phyloP scores from a whole-genome alignment of 75 land plant species.

The Pinus albicaulis region DNA sequence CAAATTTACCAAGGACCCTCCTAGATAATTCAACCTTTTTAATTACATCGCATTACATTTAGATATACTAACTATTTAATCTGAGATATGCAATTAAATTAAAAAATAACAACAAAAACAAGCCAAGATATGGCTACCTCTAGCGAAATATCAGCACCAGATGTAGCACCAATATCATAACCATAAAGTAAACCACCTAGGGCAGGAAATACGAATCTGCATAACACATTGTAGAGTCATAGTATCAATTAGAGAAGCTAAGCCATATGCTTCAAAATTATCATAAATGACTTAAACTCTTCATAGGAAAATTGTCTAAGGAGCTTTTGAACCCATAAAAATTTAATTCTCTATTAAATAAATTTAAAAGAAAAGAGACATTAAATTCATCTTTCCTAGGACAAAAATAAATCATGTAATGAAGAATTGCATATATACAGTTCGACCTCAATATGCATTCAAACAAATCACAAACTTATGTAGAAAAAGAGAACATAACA shows the following conservation, averaged over 20 bases:
- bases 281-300: background rate
- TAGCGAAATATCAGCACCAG: constrained; percentile 77
- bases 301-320: background rate
- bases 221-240: background rate
- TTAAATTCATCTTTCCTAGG: too few species aligned
- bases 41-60: background rate
- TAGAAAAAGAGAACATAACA: too few species aligned
- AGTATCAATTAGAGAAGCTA: background rate
- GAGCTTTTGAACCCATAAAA: too few species aligned
- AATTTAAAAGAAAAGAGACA: too few species aligned
- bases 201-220: constrained; percentile 92
- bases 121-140: constrained; percentile 31
- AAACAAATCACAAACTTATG: too few species aligned
- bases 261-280: background rate
- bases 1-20: too few species aligned
- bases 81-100: background rate
- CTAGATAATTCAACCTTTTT: background rate
- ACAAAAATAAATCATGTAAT: too few species aligned
- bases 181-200: constrained; percentile 93
- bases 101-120: background rate
- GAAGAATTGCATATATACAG: too few species aligned
- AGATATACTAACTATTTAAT: background rate
- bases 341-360: too few species aligned
- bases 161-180: constrained; percentile 97
- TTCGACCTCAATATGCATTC: too few species aligned